Base-by-base conservation (phyloP, 306 rosid genomes). In the Dicorynia guianensis region DNA sequence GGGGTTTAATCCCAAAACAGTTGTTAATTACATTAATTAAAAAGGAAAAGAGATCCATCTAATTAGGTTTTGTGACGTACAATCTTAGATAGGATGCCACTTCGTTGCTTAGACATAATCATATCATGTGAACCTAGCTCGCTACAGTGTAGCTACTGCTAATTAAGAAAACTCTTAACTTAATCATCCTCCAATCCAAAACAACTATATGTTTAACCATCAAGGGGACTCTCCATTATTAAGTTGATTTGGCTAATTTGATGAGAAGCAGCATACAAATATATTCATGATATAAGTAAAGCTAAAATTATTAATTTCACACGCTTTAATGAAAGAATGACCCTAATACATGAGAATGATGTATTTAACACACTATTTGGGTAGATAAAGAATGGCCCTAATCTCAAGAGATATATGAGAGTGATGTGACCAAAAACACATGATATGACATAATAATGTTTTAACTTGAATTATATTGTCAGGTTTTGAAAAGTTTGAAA, bases 81-180 rank as follows among this genome's bases (percentile, higher is more conserved):
- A 44, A 49, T 25, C 18, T 72, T 14, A 59, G 49, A 47, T 34
- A 25, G 30, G 77, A 30, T 59, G 58, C 54, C 35, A 33, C 33
- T 42, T 1, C 20, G 76, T 4, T 56, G 19, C 30, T 14, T 40
- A 14, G 67, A 56, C 40, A 71, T 42, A 33, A 71, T 56, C 68
- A 59, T 72, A 9, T 59, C 77, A 72, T 72, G 77, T 20, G 46
- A 44, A 47, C 38, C 69, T 60, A 68, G 34, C 25, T 52, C n/a
- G n/a, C n/a, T n/a, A n/a, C n/a, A n/a, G n/a, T n/a, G n/a, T n/a
- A n/a, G n/a, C 43, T 15, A n/a, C 30, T 25, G 2, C 12, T n/a
- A 14, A 9, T 9, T 15, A 14, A 8, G 10, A n/a, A 38, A 59
- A 59, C 42, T 40, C 44, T 40, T 6, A 40, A 1, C 44, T 25